Conservation (phyloP, 139 green algal species). For the Pedinophyceae sp. region DNA sequence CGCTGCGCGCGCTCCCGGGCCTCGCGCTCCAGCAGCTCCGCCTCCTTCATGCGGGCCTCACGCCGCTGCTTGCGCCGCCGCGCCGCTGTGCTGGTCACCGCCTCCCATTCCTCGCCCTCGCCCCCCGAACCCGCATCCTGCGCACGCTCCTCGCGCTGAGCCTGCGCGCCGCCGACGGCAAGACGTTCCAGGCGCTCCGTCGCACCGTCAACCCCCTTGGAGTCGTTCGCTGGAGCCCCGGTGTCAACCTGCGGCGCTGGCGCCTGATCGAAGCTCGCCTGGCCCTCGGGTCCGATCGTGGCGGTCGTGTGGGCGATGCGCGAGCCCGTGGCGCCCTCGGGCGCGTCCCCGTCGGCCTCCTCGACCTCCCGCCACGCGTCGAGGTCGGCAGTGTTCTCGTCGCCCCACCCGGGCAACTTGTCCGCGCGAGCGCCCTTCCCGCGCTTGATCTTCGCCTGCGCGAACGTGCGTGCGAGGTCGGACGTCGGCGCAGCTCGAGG, state of each 20-base stretch:
- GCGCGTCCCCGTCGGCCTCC: too few relatives aligned
- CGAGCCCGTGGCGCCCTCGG: too few relatives aligned
- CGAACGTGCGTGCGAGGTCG: background rate
- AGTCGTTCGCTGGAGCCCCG: too few relatives aligned
- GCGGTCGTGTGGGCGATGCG: too few relatives aligned
- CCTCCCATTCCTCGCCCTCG: slow-evolving; percentile 28
- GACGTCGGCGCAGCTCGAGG: too few relatives aligned
- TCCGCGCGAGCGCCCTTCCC: background rate
- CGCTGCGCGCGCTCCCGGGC: background rate
- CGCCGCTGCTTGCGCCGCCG: background rate
- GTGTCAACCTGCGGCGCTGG: too few relatives aligned
- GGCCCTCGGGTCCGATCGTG: too few relatives aligned
- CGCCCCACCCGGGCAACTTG: slow-evolving; percentile 67
- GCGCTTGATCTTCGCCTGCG: background rate
- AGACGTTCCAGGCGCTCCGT: too few relatives aligned
- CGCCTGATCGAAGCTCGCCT: too few relatives aligned
- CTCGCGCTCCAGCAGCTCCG: slow-evolving; percentile 6
- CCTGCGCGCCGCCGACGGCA: too few relatives aligned
- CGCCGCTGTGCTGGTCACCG: slow-evolving; percentile 17
- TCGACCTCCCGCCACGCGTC: too few relatives aligned
- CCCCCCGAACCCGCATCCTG: slow-evolving; percentile 15
- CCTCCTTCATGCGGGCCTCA: slow-evolving; percentile 3
- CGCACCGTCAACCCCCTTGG: too few relatives aligned
- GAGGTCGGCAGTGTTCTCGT: slow-evolving; percentile 42
- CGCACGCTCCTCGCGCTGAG: slow-evolving; percentile 9